A percentile compares a stretch with the other conserved stretches of the same genome.
These are phyloP conservation scores for Scheffersomyces quercinus DNA, from an alignment of 1,139 yeast genomes.

Conservation along the genomic window DNA sequence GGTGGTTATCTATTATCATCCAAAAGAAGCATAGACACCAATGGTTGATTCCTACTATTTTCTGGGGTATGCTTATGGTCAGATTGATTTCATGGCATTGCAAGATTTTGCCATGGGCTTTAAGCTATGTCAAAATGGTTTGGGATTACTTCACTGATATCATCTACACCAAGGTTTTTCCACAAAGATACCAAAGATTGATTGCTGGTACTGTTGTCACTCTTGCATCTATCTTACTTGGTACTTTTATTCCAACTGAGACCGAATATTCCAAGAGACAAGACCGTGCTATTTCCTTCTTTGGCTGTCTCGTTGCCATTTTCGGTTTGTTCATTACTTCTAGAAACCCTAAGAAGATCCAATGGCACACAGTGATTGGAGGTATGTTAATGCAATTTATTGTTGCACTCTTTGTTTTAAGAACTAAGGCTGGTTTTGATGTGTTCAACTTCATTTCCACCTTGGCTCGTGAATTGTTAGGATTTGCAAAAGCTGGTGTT, in stretches of 20 bases:
- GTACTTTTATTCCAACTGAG: constrained; percentile 58
- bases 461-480: constrained; percentile 59
- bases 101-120: constrained; percentile 37
- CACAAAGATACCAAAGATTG: constrained; percentile 38
- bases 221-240: constrained; percentile 50
- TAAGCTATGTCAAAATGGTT: constrained; percentile 23
- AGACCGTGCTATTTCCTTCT: constrained; percentile 62
- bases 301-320: constrained; percentile 55
- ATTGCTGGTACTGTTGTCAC: constrained; percentile 47
- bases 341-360: constrained; percentile 44
- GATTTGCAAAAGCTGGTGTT: constrained; percentile 64
- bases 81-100: constrained; percentile 57
- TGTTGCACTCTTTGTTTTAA: constrained; percentile 60
- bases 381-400: constrained; percentile 66
- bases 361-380: constrained; percentile 64
- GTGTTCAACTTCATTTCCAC: constrained; percentile 62
- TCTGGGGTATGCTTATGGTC: constrained; percentile 56
- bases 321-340: constrained; percentile 49
- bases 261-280: constrained; percentile 47
- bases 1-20: constrained; percentile 64
- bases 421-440: constrained; percentile 64
- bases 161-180: constrained; percentile 39
- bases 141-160: constrained; percentile 47
- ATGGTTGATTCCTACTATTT: constrained; percentile 66
- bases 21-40: constrained; percentile 53